These are phyloP conservation scores for Cutaneotrichosporon spelunceum DNA, from an alignment of 1,284 basidiomycete genomes.

Conservation along the genomic window DNA sequence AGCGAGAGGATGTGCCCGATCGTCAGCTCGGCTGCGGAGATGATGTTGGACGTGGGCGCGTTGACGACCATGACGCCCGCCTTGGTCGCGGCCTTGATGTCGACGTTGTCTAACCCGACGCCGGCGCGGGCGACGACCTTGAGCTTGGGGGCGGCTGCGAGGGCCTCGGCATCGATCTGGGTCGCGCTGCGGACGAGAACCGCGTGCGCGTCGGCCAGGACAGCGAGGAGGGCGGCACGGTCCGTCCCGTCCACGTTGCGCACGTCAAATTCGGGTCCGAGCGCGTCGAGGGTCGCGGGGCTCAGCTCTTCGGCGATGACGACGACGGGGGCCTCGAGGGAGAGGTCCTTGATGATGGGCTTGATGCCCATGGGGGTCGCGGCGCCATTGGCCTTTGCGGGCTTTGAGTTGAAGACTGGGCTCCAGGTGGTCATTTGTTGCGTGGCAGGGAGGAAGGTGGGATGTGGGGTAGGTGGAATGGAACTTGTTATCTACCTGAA, in stretches of 20 bases:
- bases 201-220: slow-evolving; percentile 2
- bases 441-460: neutral
- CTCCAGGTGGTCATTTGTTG: neutral
- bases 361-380: neutral
- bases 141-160: slow-evolving; percentile 9
- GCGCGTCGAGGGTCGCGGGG: slow-evolving; percentile 9
- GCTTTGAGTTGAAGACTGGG: slow-evolving; percentile 1
- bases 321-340: slow-evolving; percentile 1
- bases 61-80: slow-evolving; percentile 21
- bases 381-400: neutral
- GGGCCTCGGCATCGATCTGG: slow-evolving; percentile 12
- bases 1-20: slow-evolving; percentile 15
- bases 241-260: slow-evolving; percentile 16
- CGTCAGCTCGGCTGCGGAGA: slow-evolving; percentile 21
- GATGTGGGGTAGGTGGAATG: neutral
- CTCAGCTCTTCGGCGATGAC: slow-evolving; percentile 15
- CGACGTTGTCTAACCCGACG: slow-evolving; percentile 22
- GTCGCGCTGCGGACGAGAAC: slow-evolving; percentile 14
- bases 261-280: slow-evolving; percentile 10
- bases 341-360: slow-evolving; percentile 1
- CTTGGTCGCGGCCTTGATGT: slow-evolving; percentile 15
- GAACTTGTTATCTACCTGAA: neutral
- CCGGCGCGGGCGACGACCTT: slow-evolving; percentile 19
- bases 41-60: slow-evolving; percentile 20
- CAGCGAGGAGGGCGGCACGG: slow-evolving; percentile 5